Base-by-base conservation (phyloP, 306 rosid genomes). In the Lotus japonicus region DNA sequence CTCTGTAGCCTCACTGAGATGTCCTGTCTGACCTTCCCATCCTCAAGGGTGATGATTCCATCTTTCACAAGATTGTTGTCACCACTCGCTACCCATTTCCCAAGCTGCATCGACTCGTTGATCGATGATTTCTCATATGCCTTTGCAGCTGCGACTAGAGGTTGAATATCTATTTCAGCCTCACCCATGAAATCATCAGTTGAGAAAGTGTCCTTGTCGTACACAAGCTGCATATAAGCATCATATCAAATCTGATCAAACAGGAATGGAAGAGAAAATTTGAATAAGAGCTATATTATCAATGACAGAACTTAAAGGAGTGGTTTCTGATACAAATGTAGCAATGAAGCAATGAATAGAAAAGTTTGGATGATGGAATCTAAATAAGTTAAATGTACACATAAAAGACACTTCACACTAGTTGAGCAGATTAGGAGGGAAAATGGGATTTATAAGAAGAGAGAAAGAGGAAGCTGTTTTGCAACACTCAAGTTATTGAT, bases 171-270 rank as follows among this genome's bases (percentile, higher is more conserved):
- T 31, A 95, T 95, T 72, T 95, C 99, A 19, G 90, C 96, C 80
- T 90, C 97, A 1, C 99, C 99, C 99, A 95, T 95, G 72, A 85
- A 95, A 73, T 95, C 99, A 51, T 95, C 99, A 6, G 88, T 81
- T 36, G 80, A 57, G 81, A 95, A 95, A 26, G 87, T 87, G 59
- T 95, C 99, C 69, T 90, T 95, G 83, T 95, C 99, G 4, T 88
- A 87, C 42, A 90, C 99, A 69, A 84, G 69, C 99, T 95, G 88
- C 81, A 87, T 11, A 63, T 12, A 58, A 35, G 46, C 62, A 68
- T 41, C 56, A 11, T n/a, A 31, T 62, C 19, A 64, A 54, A 52
- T 72, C 5, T 66, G 31, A 55, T 48, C 35, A 19, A 68, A 28
- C 17, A 19, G 9, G 16, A 17, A 51, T 16, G 3, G 12, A 17